Base-by-base conservation (phyloP, 2,329 filamentous ascomycete species). In the Aspergillus unguis region DNA sequence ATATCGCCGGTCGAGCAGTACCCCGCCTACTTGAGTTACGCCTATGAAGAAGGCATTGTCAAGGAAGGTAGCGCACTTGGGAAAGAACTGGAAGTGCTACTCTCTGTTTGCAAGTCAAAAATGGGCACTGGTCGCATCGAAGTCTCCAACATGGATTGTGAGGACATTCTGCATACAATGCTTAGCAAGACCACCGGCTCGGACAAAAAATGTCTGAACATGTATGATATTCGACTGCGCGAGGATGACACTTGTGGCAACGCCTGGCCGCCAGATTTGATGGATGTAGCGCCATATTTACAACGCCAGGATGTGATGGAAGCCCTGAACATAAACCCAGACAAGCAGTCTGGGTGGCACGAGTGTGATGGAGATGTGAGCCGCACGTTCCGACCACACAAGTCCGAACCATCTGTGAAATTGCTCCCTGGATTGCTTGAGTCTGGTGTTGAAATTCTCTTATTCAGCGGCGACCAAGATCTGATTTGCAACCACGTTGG, bases 401-500 rank as follows among this genome's bases (percentile, higher is more conserved):
- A 88, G 10, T 95, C 91, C 1, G 80, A 78, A 59, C 89, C 94
- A 0, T 81, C 90, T 0, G 76, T 92, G 54, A 75, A 83, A 2
- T 76, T 96, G 3, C 77, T 99, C 2, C 92, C 94, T 0, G 85
- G 83, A 3, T 73, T 99, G 17, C 78, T 99, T 7, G 80, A 86
- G 58, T 80, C 94, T 0, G 74, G 72, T 52, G 74, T 97, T 7
- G 86, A 87, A 1, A 80, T 95, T 37, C 75, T 96, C 1, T 82
- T 99, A 23, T 99, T 97, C 75, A 96, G 91, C 2, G 94, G 94
- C 48, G 88, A 92, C 55, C 85, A 95, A 64, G 94, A 99, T 69
- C 77, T 97, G 26, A 97, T 99, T 62, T 99, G 94, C 81, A 99
- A 99, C 70, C 91, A 99, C 68, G 75, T 96, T 29, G 94, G 94